Conservation (phyloP, 2,329 filamentous ascomycete species). For the Penicillium sp. region DNA sequence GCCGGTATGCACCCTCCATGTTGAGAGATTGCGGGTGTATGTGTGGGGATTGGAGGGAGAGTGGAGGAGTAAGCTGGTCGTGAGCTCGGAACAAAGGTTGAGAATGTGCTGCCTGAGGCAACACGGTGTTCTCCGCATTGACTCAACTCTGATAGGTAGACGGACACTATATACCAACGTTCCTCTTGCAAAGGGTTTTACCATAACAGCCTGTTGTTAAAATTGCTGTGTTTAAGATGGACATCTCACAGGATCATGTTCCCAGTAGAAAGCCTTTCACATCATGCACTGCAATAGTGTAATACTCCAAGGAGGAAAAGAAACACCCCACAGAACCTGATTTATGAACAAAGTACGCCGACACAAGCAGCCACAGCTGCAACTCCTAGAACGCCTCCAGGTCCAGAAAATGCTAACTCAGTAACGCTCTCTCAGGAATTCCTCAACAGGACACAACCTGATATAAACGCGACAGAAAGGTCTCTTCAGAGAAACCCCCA, state of each 20-base stretch:
- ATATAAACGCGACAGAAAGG: neutral
- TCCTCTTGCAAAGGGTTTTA: neutral
- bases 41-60: neutral
- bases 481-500: neutral
- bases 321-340: neutral
- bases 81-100: constrained; percentile 13
- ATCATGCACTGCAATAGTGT: neutral
- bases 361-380: neutral
- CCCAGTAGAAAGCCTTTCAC: neutral
- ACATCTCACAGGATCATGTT: neutral
- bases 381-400: neutral
- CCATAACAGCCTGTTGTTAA: neutral
- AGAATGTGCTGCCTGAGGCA: constrained; percentile 28
- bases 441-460: neutral
- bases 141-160: neutral
- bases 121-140: neutral
- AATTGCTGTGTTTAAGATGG: neutral
- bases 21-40: constrained; percentile 10
- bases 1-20: constrained; percentile 41
- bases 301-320: neutral
- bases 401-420: neutral
- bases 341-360: neutral
- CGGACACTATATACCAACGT: neutral
- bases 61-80: constrained; percentile 4
- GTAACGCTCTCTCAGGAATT: neutral